A percentile compares a stretch with the other conserved stretches of the same genome.
phyloP scores from a whole-genome alignment of 106 monocot species.

The Platanthera guangdongensis region DNA sequence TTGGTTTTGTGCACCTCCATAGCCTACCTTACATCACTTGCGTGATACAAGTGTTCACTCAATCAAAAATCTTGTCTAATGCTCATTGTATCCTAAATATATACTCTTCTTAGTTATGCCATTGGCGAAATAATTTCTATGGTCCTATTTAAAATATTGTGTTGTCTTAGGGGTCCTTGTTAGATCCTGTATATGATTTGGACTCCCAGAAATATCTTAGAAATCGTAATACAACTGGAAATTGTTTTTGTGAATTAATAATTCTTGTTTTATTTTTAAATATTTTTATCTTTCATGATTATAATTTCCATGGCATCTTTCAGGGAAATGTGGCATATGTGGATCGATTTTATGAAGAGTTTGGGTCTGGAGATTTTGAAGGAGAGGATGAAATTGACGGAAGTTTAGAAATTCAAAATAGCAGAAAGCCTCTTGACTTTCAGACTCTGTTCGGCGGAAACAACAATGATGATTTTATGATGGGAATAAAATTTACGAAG shows the following conservation, averaged over 20 bases:
- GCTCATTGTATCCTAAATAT: too few species aligned
- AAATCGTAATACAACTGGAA: neutral
- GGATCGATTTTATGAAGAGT: conserved; percentile 60
- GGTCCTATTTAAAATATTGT: neutral
- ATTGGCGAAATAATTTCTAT: neutral
- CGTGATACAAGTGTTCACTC: too few species aligned
- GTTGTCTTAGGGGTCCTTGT: neutral
- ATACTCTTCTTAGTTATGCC: neutral
- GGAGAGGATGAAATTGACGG: conserved; percentile 18
- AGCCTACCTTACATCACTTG: too few species aligned
- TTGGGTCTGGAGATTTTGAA: conserved; percentile 42
- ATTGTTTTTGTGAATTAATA: neutral
- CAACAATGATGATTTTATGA: conserved; percentile 76
- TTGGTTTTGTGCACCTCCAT: too few species aligned
- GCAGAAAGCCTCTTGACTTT: conserved; percentile 62
- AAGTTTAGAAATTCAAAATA: conserved; percentile 24
- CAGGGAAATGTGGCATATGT: conserved; percentile 74
- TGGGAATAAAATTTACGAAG: conserved; percentile 94
- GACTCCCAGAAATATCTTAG: neutral
- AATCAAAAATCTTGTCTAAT: too few species aligned
- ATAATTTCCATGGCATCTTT: neutral
- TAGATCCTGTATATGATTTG: neutral
- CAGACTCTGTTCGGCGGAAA: conserved; percentile 76
- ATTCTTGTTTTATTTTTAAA: neutral
- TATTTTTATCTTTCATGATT: neutral